Evolutionary conservation across 805 yeast genomes (phyloP).

Genomic region (Clavispora fructus): DNA sequence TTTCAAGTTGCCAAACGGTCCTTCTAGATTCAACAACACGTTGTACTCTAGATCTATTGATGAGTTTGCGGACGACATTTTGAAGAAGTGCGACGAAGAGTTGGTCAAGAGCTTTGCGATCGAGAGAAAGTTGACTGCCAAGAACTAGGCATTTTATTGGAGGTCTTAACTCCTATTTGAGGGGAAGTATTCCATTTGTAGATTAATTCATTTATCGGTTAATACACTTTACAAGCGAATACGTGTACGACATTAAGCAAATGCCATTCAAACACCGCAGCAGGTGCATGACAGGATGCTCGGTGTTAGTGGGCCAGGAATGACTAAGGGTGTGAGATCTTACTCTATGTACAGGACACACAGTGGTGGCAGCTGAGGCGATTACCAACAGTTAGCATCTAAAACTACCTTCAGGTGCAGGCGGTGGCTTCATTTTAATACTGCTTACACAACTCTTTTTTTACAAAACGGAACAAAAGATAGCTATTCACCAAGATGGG

Average conservation of each 20-base stretch:
- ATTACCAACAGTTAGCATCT: not conserved
- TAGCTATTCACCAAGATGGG: conserved; percentile 18
- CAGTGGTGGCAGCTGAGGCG: not conserved
- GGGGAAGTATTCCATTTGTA: not conserved
- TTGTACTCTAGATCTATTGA: conserved; percentile 64
- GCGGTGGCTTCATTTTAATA: not conserved
- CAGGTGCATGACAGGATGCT: not conserved
- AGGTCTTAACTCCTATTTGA: not conserved
- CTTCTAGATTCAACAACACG: conserved; percentile 69
- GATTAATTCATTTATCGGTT: not conserved
- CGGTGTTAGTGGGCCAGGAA: not conserved
- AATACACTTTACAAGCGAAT: not conserved
- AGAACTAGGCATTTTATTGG: conserved; percentile 1
- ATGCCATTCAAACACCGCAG: not conserved
- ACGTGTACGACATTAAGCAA: not conserved
- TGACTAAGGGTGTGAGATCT: not conserved
- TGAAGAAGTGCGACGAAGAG: conserved; percentile 64
- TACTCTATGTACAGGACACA: not conserved
- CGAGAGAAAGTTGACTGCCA: conserved; percentile 44
- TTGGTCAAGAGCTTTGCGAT: conserved; percentile 57
- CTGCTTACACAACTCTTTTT: not conserved
- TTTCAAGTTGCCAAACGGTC: conserved; percentile 67
- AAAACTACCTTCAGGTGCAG: not conserved
- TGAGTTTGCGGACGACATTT: conserved; percentile 65
- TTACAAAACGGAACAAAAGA: not conserved